Base-by-base conservation (phyloP, 1,284 basidiomycete species). In the Cryptococcus sp. region DNA sequence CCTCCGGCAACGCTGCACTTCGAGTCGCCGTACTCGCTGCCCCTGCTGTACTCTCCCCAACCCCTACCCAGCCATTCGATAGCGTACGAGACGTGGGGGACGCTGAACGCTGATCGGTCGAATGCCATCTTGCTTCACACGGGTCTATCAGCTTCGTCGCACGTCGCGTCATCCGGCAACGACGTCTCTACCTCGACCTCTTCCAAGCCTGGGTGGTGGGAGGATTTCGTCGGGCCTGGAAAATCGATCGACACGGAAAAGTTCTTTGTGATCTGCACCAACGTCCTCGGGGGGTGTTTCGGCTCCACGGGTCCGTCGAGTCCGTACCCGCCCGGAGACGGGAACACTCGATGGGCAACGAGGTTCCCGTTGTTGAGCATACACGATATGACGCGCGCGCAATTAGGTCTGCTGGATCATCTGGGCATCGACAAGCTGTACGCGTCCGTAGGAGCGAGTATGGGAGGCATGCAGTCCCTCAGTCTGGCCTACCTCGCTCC, bases 31-130 rank as follows among this genome's bases (percentile, higher is more conserved):
- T 68, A 78, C 1, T 85, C 89, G 0, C 82, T 97, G 25, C 82
- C 84, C 0, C 84, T 99, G 15, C 82, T 86, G 15, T 97, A 98
- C 80, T 84, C 83, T 49, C 81, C 86, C 0, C 76, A 83, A 0
- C 80, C 87, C 0, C 82, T 99, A 0, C 87, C 90, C 0, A 80
- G 85, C 17, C 91, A 68, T 60, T 62, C 67, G 31, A 71, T 99
- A 55, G 96, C 96, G 0, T 99, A 99, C 83, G 95, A 99, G 80
- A 93, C 95, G 0, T 99, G 96, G 96, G 95, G 95, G 2, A 85
- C 84, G 1, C 86, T 99, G 56, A 91, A 91, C 35, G 82, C 86
- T 0, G 74, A 81, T 8, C 85, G 83, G 45, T 88, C 91, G 77
- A 99, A 99, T 74, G 94, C 86, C 52, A 94, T 99, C 54, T 86